Percentiles rank a stretch among this genome's conserved stretches.
Evolutionary conservation across 2,329 filamentous ascomycete genomes (phyloP).

Genomic region (Dryadomyces quercus-mongolicae): DNA sequence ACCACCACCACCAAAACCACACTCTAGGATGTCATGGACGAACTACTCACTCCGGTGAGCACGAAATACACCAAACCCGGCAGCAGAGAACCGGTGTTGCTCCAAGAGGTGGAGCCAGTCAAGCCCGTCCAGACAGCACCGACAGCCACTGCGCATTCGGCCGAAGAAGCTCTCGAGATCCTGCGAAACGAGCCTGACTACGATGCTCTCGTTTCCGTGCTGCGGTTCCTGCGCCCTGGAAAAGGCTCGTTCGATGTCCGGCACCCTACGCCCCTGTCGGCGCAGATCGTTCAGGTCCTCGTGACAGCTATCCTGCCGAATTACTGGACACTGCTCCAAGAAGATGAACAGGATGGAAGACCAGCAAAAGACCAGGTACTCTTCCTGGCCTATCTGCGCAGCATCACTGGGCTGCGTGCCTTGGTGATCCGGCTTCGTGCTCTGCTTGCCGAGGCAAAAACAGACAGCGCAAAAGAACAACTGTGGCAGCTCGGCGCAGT

Average conservation of each 20-base stretch:
- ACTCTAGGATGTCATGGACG: too few species aligned
- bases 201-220: constrained; percentile 36
- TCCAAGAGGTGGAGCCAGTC: constrained; percentile 21
- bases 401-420: constrained; percentile 67
- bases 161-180: constrained; percentile 43
- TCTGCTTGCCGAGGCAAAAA: constrained; percentile 40
- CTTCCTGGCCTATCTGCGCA: constrained; percentile 56
- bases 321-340: constrained; percentile 60
- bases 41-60: constrained; percentile 41
- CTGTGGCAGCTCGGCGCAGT: constrained; percentile 32
- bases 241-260: constrained; percentile 40
- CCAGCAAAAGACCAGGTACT: constrained; percentile 17
- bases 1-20: too few species aligned
- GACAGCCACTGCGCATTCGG: constrained; percentile 15
- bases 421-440: constrained; percentile 56
- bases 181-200: constrained; percentile 52
- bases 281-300: constrained; percentile 64
- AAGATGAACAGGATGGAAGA: constrained; percentile 19
- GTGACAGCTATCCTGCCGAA: constrained; percentile 66
- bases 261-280: constrained; percentile 51
- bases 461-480: constrained; percentile 15
- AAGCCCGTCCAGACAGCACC: background rate
- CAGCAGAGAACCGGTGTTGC: constrained; percentile 23
- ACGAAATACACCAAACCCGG: constrained; percentile 32
- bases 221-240: constrained; percentile 35